These are phyloP conservation scores for Periconia sp. DNA, from an alignment of 2,329 filamentous ascomycete species.

Conservation along the genomic window DNA sequence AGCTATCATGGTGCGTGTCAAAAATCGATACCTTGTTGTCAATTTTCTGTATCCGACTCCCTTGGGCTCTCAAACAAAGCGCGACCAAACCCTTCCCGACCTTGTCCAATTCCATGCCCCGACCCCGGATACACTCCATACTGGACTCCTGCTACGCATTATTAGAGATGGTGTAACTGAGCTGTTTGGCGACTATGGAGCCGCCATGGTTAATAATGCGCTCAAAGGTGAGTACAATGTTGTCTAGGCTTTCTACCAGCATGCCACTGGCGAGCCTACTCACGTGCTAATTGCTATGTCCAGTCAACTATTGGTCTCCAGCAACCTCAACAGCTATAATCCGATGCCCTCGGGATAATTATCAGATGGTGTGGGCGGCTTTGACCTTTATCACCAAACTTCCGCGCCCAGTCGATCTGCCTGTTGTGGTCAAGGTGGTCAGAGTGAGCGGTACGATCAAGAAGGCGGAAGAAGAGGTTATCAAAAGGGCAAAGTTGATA, in stretches of 20 bases:
- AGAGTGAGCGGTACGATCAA: constrained; percentile 90
- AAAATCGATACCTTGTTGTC: constrained; percentile 93
- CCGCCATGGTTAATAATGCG: constrained; percentile 70
- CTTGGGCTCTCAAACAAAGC: constrained; percentile 27
- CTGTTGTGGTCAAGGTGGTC: constrained; percentile 81
- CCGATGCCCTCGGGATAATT: constrained; percentile 77
- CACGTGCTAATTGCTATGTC: not conserved
- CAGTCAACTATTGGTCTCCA: constrained; percentile 89
- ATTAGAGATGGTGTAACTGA: constrained; percentile 52
- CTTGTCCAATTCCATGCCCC: constrained; percentile 77
- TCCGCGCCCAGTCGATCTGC: constrained; percentile 59
- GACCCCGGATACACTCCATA: constrained; percentile 70
- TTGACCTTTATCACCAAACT: constrained; percentile 77
- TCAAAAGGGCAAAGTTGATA: constrained; percentile 72
- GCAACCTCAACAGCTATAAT: constrained; percentile 96
- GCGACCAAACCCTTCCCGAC: constrained; percentile 51
- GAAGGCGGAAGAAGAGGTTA: constrained; percentile 87
- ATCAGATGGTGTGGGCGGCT: constrained; percentile 86
- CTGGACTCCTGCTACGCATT: constrained; percentile 65
- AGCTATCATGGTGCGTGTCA: constrained; percentile 81
- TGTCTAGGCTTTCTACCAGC: not conserved
- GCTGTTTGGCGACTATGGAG: constrained; percentile 75
- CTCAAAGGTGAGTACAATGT: constrained; percentile 60
- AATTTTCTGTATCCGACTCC: constrained; percentile 84
- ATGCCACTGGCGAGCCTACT: not conserved